These are phyloP conservation scores for Coix lacrymajobi DNA, from an alignment of 176 grass and related monocot species.

Conservation along the genomic window DNA sequence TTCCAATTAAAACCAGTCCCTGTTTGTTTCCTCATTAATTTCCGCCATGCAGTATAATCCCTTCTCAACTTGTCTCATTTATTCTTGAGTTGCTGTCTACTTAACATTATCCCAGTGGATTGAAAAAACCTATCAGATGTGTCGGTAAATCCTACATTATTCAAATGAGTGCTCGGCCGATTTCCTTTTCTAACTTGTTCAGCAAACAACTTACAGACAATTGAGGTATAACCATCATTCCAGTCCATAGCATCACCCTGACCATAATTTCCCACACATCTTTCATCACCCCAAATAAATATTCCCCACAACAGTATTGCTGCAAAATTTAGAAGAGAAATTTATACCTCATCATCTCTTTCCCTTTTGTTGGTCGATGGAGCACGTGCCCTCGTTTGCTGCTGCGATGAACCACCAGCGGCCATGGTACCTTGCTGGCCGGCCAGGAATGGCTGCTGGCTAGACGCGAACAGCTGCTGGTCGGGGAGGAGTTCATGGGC, in stretches of 20 bases:
- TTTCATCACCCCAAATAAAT: too few relatives aligned
- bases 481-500: too few relatives aligned
- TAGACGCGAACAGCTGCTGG: too few relatives aligned
- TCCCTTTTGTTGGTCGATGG: too few relatives aligned
- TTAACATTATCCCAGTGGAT: fast-evolving
- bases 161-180: not conserved
- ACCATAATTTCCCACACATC: not conserved
- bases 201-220: not conserved
- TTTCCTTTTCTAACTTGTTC: not conserved
- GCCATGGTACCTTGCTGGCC: too few relatives aligned
- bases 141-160: not conserved
- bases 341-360: too few relatives aligned
- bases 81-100: not conserved
- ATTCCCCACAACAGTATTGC: too few relatives aligned
- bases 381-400: too few relatives aligned
- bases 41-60: not conserved
- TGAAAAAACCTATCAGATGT: not conserved
- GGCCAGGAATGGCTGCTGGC: too few relatives aligned
- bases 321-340: too few relatives aligned
- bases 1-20: not conserved
- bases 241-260: not conserved
- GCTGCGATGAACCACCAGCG: too few relatives aligned
- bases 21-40: not conserved
- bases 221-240: not conserved
- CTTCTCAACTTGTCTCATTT: not conserved